Conservation (phyloP, 495 filamentous ascomycete genomes). For the Astrocystis sublimbata region DNA sequence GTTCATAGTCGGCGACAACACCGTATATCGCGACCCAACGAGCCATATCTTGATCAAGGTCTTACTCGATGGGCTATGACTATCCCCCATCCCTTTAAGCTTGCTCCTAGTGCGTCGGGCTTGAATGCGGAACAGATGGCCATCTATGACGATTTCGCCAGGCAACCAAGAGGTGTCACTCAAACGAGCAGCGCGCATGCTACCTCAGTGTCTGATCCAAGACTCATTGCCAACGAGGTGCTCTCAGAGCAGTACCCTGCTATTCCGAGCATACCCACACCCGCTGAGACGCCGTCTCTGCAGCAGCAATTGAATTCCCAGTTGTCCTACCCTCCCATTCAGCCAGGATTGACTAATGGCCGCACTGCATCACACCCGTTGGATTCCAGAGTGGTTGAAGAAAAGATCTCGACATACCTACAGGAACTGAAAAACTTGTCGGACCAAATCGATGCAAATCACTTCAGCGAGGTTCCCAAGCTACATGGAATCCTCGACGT, state of each 20-base stretch:
- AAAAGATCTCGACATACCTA: slow-evolving; percentile 69
- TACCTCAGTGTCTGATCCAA: slow-evolving; percentile 51
- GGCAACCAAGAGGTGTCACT: slow-evolving; percentile 65
- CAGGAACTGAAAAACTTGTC: slow-evolving; percentile 66
- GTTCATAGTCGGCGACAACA: slow-evolving; percentile 74
- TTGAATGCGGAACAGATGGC: slow-evolving; percentile 90
- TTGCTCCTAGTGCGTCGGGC: slow-evolving; percentile 61
- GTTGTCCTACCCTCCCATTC: slow-evolving; percentile 60
- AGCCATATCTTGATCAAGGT: slow-evolving; percentile 76
- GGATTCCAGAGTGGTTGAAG: slow-evolving; percentile 61
- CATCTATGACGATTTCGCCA: slow-evolving; percentile 93
- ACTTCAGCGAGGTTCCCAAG: slow-evolving; percentile 66
- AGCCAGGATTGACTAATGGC: slow-evolving; percentile 47
- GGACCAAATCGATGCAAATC: slow-evolving; percentile 65
- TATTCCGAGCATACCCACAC: slow-evolving; percentile 74
- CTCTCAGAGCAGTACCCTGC: slow-evolving; percentile 81
- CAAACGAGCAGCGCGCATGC: slow-evolving; percentile 39
- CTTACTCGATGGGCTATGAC: slow-evolving; percentile 84
- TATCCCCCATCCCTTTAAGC: slow-evolving; percentile 87
- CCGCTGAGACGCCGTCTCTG: slow-evolving; percentile 76
- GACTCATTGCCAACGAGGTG: slow-evolving; percentile 65
- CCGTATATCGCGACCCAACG: slow-evolving; percentile 66
- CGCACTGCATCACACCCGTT: slow-evolving; percentile 58
- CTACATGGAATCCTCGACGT: slow-evolving; percentile 65
- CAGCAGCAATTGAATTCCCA: slow-evolving; percentile 65